A percentile compares a stretch with the other conserved stretches of the same genome.
These are phyloP conservation scores for Neopestalotiopsis rosae DNA, from an alignment of 2,329 filamentous ascomycete species.

Conservation along the genomic window DNA sequence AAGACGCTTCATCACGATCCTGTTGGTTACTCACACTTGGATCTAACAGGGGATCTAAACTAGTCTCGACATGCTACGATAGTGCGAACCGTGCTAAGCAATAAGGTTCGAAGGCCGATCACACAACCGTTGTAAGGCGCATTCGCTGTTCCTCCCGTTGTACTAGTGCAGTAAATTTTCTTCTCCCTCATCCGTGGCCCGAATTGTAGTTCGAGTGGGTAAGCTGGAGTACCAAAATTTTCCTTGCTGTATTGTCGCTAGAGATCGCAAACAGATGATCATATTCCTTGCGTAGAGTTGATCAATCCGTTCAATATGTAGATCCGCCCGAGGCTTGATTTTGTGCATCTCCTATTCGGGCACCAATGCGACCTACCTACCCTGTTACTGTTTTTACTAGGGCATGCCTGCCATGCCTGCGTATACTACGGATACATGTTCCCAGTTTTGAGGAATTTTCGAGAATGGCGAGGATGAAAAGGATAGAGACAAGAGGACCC, in stretches of 20 bases:
- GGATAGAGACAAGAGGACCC: background rate
- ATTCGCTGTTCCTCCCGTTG: background rate
- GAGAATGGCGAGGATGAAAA: background rate
- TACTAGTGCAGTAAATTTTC: background rate
- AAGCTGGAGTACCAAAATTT: background rate
- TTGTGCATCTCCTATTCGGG: background rate
- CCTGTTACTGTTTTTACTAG: background rate
- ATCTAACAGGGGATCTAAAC: slow-evolving; percentile 8
- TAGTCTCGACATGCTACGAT: slow-evolving; percentile 7
- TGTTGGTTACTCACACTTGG: slow-evolving; percentile 2
- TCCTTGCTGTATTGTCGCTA: background rate
- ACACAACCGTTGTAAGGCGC: slow-evolving; percentile 9
- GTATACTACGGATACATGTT: background rate
- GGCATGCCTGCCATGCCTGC: slow-evolving; percentile 9
- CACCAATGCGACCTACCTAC: background rate
- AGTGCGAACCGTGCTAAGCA: background rate
- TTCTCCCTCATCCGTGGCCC: background rate
- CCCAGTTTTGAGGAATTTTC: slow-evolving; percentile 9
- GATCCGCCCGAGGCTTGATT: background rate
- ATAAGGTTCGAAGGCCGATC: slow-evolving; percentile 14
- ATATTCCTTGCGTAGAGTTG: background rate
- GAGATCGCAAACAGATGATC: background rate
- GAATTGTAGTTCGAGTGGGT: background rate
- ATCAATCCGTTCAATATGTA: background rate
- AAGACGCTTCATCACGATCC: slow-evolving; percentile 3